Evolutionary conservation across 202 grass and related monocot genomes (phyloP), one percentile per base, ranked within the genome.

Genomic region (Dendrocalamus latiflorus): DNA sequence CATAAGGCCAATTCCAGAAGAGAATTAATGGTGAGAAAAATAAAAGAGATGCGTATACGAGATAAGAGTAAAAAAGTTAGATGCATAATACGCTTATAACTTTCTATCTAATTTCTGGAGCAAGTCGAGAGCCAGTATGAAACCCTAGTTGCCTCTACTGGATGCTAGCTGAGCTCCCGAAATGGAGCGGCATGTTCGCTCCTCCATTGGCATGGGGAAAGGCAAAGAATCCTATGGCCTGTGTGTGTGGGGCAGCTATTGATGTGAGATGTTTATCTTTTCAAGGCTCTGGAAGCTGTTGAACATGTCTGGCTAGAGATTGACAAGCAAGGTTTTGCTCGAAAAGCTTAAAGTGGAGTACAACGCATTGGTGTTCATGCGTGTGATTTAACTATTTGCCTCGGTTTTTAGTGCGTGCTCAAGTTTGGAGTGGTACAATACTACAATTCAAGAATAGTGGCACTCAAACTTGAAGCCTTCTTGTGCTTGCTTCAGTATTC

Each of bases 381-480:
- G 22, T 54, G 51, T 43, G 26, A 21, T 33, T 60, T 39, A n/a
- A 47, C 28, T 18, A 44, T 25, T 18, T 2, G 78, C 64, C 17
- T 73, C 50, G 62, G 48, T 72, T 58, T 42, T 80, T 16, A 2
- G 81, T 60, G 81, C 53, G 62, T 89, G 87, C 50, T 24, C 56
- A 85, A 81, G 71, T 36, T 30, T 55, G 45, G 45, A 54, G 10
- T 30, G 26, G 51, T 38, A 54, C 42, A 9, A 57, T 16, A 16
- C 7, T 22, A 10, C 4, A 4, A 9, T 72, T 51, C 74, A 65
- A 61, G 68, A 65, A 72, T 30, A 81, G 55, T 81, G 47, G 34
- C 57, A 12, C 45, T 54, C 82, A 81, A 67, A 38, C 81, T 36
- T 8, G 54, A 34, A 20, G 61, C n/a, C 37, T 55, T 78, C 65